phyloP scores from a whole-genome alignment of 768 basidiomycete genomes.

The Antrodiella citrinella region DNA sequence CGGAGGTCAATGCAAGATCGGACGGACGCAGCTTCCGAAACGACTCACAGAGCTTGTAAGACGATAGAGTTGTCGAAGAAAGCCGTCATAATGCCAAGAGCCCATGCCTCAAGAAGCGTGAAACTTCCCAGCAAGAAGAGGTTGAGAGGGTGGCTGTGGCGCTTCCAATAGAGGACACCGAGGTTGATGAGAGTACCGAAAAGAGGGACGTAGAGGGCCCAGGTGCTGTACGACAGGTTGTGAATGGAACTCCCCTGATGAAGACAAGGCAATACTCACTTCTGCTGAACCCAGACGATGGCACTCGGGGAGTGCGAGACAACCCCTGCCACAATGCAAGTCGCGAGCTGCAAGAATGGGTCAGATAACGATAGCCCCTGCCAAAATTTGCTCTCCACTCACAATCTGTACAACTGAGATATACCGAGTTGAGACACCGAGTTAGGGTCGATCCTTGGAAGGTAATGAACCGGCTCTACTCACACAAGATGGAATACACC shows the following conservation, averaged over 20 bases:
- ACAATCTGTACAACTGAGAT: constrained; percentile 73
- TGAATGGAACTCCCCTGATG: not conserved
- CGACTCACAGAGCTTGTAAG: constrained; percentile 73
- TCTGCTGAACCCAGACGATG: constrained; percentile 60
- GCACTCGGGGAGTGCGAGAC: constrained; percentile 57
- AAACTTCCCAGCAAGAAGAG: constrained; percentile 78
- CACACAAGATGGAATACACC: constrained; percentile 84
- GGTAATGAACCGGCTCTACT: constrained; percentile 27
- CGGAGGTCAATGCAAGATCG: not conserved
- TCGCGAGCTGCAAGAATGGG: constrained; percentile 43
- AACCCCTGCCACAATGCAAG: constrained; percentile 64
- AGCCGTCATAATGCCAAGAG: constrained; percentile 78
- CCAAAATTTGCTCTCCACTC: too few relatives aligned
- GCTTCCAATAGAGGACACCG: constrained; percentile 82
- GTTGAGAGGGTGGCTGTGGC: constrained; percentile 86
- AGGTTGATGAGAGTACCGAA: constrained; percentile 76
- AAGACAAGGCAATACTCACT: constrained; percentile 57
- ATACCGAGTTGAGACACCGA: not conserved
- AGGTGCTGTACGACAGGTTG: constrained; percentile 37
- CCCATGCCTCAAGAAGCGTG: constrained; percentile 85
- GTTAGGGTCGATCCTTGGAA: not conserved
- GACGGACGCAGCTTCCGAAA: not conserved
- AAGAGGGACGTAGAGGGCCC: constrained; percentile 75
- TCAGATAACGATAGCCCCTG: too few relatives aligned
- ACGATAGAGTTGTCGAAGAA: constrained; percentile 69